Conservation (phyloP, 1,284 basidiomycete species). For the Inonotus hispidus region DNA sequence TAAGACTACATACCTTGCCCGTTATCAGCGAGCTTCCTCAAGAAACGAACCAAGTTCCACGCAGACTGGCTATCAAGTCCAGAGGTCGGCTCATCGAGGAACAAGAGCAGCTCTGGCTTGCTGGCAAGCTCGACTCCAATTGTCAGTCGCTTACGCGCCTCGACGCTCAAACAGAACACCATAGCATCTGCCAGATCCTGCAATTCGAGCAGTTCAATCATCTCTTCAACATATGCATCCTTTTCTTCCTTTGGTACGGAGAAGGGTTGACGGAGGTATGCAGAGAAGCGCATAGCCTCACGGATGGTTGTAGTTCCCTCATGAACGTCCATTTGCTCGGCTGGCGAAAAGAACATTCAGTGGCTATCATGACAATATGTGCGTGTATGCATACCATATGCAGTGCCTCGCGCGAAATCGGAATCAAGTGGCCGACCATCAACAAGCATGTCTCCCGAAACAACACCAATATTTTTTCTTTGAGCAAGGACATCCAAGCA, state of each 20-base stretch:
- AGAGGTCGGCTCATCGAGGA: conserved; percentile 40
- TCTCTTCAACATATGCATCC: conserved; percentile 74
- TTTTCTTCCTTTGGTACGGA: conserved; percentile 73
- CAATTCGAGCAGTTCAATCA: conserved; percentile 66
- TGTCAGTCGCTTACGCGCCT: conserved; percentile 81
- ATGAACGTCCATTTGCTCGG: conserved; percentile 86
- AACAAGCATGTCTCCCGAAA: conserved; percentile 76
- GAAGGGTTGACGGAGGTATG: conserved; percentile 82
- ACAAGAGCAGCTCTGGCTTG: conserved; percentile 74
- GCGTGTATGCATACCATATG: conserved; percentile 50
- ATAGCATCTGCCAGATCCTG: conserved; percentile 61
- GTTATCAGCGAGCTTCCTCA: conserved; percentile 78
- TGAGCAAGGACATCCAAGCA: conserved; percentile 86
- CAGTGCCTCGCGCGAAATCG: conserved; percentile 77
- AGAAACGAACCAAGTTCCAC: conserved; percentile 79
- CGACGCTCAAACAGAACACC: conserved; percentile 60
- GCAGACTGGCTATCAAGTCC: conserved; percentile 82
- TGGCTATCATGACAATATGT: conserved; percentile 16
- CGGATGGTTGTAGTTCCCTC: conserved; percentile 84
- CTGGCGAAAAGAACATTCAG: conserved; percentile 37
- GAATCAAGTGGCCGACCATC: conserved; percentile 66
- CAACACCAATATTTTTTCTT: conserved; percentile 82
- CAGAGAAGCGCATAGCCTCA: conserved; percentile 87
- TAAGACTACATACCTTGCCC: conserved; percentile 65
- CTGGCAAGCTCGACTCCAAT: conserved; percentile 87